Evolutionary conservation across 495 filamentous ascomycete species (phyloP), one percentile per base, ranked within the genome.

Genomic region (Neurospora sp.): DNA sequence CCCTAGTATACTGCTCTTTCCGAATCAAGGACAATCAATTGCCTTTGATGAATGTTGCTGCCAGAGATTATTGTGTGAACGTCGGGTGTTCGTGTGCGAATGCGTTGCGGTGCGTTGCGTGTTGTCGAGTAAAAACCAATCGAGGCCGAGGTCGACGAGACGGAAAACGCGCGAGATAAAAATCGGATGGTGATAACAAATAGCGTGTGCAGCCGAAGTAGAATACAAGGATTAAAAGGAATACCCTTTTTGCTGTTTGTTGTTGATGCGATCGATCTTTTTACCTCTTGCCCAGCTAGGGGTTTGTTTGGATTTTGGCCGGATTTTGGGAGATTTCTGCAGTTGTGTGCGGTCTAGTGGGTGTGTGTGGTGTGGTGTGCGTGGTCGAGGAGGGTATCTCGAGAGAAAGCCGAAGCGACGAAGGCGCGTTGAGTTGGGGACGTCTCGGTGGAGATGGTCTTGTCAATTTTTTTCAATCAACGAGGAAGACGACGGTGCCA

Each of bases 151-250:
- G 68, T 74, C 73, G 48, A 75, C 46, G 71, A 80, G 76, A 71
- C 72, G 41, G 73, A 74, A 74, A 72, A 46, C 40, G 72, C 70
- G 75, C 75, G 77, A 78, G 37, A 71, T 14, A 37, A 37, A 39
- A 39, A 71, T 39, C 2, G 53, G 53, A 14, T 18, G 22, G 22
- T 31, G 69, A 68, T 41, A 59, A 27, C 16, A 48, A 37, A 70
- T 46, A 73, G 61, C 39, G 70, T 71, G 48, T 40, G 53, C 6
- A 35, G 53, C 53, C 27, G 53, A 61, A 61, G 22, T 61, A 82
- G 70, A 82, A 78, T 82, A 82, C 79, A 81, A 80, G 71, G 77
- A 81, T 82, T 80, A 82, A 82, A 79, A 82, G 61, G 71, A 69
- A 61, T 61, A 59, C 35, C 14, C 53, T 61, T 61, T 61, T 61